Evolutionary conservation across 495 filamentous ascomycete genomes (phyloP), one percentile per base, ranked within the genome.

Genomic region (Jackrogersella multiformis): DNA sequence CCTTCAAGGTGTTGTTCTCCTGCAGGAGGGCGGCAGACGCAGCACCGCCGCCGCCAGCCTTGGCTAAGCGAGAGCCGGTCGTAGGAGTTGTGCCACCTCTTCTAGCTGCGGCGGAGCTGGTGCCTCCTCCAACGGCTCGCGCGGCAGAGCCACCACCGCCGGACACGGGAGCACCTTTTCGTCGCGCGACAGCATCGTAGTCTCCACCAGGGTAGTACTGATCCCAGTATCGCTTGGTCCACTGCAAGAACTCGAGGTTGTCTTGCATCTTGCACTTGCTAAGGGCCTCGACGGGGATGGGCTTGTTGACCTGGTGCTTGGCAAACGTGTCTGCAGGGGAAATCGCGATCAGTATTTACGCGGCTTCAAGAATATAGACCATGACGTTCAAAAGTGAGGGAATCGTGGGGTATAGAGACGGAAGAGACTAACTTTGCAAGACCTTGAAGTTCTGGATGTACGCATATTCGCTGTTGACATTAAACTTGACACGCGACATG

Each of bases 261-360:
- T 99, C 95, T 81, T 99, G 95, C 92, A 99, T 98, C 81, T 96
- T 96, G 85, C 95, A 99, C 79, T 97, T 98, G 66, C 93, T 85
- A 57, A 99, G 89, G 68, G 86, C 81, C 77, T 97, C 88, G 70
- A 97, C 90, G 68, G 93, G 93, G 64, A 98, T 87, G 21, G 88
- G 88, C 69, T 92, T 92, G 56, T 97, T 92, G 77, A 99, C 87
- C 34, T 84, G 77, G 80, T 98, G 94, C 69, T 88, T 88, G 34
- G 90, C 86, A 76, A 98, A 98, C 45, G 87, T 83, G 76, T 90
- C 93, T 97, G 56, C 13, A 39, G 28, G 10, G 63, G 53, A 18
- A 18, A 36, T 24, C 38, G 35, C 56, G 58, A 71, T 79, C 13
- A 76, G 74, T 32, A 56, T 53, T 59, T 28, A 36, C 9, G 13